Conservation (phyloP, 805 yeast species). For the Starmerella kuoi region DNA sequence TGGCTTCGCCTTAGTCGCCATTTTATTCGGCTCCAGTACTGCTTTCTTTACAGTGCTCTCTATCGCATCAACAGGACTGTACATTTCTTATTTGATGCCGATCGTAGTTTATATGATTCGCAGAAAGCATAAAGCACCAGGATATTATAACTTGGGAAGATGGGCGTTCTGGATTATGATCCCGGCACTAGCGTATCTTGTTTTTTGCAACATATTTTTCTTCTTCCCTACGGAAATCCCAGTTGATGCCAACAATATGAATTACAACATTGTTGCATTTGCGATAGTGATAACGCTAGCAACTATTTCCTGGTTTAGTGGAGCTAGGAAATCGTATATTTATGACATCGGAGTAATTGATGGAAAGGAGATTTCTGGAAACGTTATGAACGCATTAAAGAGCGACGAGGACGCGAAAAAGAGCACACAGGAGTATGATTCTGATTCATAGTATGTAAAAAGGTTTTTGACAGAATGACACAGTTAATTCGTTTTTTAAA, state of each 20-base stretch:
- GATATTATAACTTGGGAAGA: constrained; percentile 43
- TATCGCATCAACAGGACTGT: constrained; percentile 47
- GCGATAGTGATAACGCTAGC: constrained; percentile 34
- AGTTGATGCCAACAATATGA: constrained; percentile 49
- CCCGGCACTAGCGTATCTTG: constrained; percentile 44
- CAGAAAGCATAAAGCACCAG: constrained; percentile 31
- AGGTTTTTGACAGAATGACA: too few relatives aligned
- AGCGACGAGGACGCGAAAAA: too few relatives aligned
- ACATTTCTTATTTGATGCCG: constrained; percentile 49
- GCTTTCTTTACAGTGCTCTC: constrained; percentile 55
- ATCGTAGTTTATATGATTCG: constrained; percentile 26
- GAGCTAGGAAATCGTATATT: constrained; percentile 12
- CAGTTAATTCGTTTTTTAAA: too few relatives aligned
- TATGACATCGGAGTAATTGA: too few relatives aligned
- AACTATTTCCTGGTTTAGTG: constrained; percentile 15
- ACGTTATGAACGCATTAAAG: too few relatives aligned
- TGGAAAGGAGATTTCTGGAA: too few relatives aligned
- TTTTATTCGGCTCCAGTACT: constrained; percentile 49
- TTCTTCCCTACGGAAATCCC: constrained; percentile 57
- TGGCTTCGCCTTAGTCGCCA: constrained; percentile 43
- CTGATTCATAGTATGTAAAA: too few relatives aligned
- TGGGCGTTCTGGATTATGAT: constrained; percentile 57
- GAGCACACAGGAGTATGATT: too few relatives aligned
- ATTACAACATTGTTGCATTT: constrained; percentile 47
- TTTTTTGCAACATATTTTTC: constrained; percentile 48